Evolutionary conservation across 2,329 filamentous ascomycete species (phyloP), one percentile per base, ranked within the genome.

Genomic region (Bipolaris oryzae): DNA sequence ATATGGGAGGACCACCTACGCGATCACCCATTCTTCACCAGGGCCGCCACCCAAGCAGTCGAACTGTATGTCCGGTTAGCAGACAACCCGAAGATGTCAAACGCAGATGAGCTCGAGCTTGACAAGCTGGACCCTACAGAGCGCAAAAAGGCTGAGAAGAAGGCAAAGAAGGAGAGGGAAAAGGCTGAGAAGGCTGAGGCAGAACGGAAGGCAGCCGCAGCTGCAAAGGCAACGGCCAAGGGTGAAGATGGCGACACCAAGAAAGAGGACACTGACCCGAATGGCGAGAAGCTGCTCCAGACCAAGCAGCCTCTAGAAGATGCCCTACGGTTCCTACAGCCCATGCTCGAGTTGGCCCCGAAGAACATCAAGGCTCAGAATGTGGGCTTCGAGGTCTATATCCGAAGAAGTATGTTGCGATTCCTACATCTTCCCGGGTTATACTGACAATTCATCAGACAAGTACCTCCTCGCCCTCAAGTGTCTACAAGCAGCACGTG

Each of bases 1-100:
- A 87, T 90, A 67, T 99, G 95, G 96, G 94, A 98, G 74, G 93
- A 99, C 73, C 87, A 88, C 60, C 79, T 98, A 42, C 88, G 92
- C 52, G 90, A 96, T 68, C 95, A 99, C 74, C 95, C 95, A 1
- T 97, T 96, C 80, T 99, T 91, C 78, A 89, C 89, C 4, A 85
- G 92, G 42, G 90, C 91, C 46, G 94, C 95, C 0, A 80, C 96
- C 21, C 87, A 88, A 50, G 93, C 94, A 5, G 85, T 96, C 58
- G 85, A 88, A 59, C 82, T 96, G 31, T 98, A 97, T 74, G 74
- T 96, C 25, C 81, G 87, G 62, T 83, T 99, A 63, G 82, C 89
- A 60, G 94, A 97, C 68, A 86, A 89, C 61, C 90, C 89, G 0
- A 80, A 87, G 53, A 79, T 87, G 13, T 80, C 81, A 0, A 89